These are phyloP conservation scores for Amanita fuliginea DNA, from an alignment of 768 basidiomycete species.

Conservation along the genomic window DNA sequence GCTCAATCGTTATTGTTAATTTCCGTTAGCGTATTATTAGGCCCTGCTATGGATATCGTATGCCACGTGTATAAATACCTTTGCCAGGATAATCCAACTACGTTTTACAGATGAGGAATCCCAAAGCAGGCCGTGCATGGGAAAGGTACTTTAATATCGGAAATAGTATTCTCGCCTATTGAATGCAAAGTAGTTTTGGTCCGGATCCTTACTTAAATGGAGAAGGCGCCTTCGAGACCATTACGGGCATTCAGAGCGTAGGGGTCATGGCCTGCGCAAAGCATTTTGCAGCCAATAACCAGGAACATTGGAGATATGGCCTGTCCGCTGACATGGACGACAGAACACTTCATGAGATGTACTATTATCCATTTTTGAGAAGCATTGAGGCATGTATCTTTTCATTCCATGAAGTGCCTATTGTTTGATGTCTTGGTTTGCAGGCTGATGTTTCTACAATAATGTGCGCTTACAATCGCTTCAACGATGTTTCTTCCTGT, in stretches of 20 bases:
- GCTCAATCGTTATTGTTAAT: background rate
- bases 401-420: background rate
- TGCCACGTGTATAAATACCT: conserved; percentile 7
- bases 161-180: background rate
- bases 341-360: conserved; percentile 33
- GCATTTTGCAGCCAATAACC: conserved; percentile 28
- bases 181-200: conserved; percentile 20
- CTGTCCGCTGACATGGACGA: conserved; percentile 30
- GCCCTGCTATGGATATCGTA: conserved; percentile 36
- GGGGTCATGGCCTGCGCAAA: conserved; percentile 43
- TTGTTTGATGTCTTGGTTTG: background rate
- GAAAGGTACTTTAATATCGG: conserved; percentile 17
- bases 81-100: background rate
- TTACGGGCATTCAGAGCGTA: conserved; percentile 36
- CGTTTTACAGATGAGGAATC: conserved; percentile 25
- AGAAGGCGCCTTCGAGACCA: conserved; percentile 38
- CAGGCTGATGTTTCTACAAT: conserved; percentile 39
- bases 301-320: conserved; percentile 28
- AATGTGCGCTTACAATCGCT: conserved; percentile 43
- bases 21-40: conserved; percentile 23
- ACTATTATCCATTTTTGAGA: conserved; percentile 36
- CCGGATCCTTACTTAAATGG: conserved; percentile 45
- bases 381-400: conserved; percentile 30
- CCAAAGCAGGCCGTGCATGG: conserved; percentile 27
- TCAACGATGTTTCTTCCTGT: conserved; percentile 55